A percentile compares a stretch with the other conserved stretches of the same genome.
phyloP scores from a whole-genome alignment of 2,329 filamentous ascomycete genomes.

The Metarhizium rileyi region DNA sequence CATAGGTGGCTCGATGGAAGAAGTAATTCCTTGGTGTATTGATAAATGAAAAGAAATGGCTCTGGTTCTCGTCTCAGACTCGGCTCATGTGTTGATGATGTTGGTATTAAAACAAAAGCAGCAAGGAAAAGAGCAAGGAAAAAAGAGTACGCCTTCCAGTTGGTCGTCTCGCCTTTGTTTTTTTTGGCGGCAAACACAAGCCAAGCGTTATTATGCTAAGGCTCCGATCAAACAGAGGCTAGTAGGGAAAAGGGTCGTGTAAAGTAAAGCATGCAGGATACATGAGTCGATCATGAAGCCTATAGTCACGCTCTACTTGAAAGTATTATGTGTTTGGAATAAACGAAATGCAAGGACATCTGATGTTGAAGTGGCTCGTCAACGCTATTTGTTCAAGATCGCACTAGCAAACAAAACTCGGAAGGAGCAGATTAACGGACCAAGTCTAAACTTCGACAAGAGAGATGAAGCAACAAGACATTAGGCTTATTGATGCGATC shows the following conservation, averaged over 20 bases:
- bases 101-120: not conserved
- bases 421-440: not conserved
- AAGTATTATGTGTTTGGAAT: not conserved
- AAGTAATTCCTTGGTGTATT: not conserved
- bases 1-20: not conserved
- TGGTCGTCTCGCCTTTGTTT: not conserved
- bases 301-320: not conserved
- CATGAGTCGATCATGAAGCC: conserved; percentile 2
- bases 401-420: not conserved
- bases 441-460: conserved; percentile 1
- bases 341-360: not conserved
- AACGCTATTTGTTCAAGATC: conserved; percentile 7
- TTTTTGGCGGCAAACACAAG: not conserved
- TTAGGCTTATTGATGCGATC: conserved; percentile 7
- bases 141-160: not conserved
- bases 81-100: not conserved
- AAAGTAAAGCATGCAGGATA: not conserved
- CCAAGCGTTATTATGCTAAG: not conserved
- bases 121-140: too few species aligned
- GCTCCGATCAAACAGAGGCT: not conserved
- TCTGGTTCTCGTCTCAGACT: not conserved
- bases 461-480: not conserved
- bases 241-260: not conserved
- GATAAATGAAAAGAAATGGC: not conserved
- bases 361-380: conserved; percentile 6